Evolutionary conservation across 208 protist species (phyloP).

Genomic region (Trypanosoma avium): DNA sequence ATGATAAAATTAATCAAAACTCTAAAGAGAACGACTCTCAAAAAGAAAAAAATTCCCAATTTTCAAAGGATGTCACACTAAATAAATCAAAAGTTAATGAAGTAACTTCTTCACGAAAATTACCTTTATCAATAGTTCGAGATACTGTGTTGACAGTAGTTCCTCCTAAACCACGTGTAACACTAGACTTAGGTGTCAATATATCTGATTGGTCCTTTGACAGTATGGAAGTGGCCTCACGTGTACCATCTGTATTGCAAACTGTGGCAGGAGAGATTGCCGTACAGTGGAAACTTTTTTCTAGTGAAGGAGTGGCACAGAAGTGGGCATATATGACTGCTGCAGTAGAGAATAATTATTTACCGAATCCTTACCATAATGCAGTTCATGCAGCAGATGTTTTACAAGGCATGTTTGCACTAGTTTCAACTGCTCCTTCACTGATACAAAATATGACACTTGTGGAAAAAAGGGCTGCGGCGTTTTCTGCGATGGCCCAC

Average conservation of each 20-base stretch:
- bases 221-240: conserved; percentile 21
- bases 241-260: conserved; percentile 49
- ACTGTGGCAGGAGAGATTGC: conserved; percentile 47
- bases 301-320: conserved; percentile 19
- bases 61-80: not conserved
- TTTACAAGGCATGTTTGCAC: conserved; percentile 53
- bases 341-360: conserved; percentile 72
- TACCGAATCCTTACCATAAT: conserved; percentile 78
- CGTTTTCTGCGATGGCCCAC: conserved; percentile 66
- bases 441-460: conserved; percentile 43
- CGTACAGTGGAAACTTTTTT: conserved; percentile 50
- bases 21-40: not conserved
- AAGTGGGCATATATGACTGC: conserved; percentile 44
- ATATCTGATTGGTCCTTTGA: conserved; percentile 48
- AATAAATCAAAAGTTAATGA: not conserved
- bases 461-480: conserved; percentile 59
- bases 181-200: not conserved
- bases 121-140: conserved; percentile 23
- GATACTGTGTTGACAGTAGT: conserved; percentile 16
- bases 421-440: conserved; percentile 40
- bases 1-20: conserved; percentile 5
- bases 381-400: conserved; percentile 74
- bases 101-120: not conserved
- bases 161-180: not conserved
- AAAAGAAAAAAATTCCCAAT: not conserved